Evolutionary conservation across 225 moss, liverwort and hornwort species (phyloP), one percentile per base, ranked within the genome.

Genomic region (Polytrichum formosum): DNA sequence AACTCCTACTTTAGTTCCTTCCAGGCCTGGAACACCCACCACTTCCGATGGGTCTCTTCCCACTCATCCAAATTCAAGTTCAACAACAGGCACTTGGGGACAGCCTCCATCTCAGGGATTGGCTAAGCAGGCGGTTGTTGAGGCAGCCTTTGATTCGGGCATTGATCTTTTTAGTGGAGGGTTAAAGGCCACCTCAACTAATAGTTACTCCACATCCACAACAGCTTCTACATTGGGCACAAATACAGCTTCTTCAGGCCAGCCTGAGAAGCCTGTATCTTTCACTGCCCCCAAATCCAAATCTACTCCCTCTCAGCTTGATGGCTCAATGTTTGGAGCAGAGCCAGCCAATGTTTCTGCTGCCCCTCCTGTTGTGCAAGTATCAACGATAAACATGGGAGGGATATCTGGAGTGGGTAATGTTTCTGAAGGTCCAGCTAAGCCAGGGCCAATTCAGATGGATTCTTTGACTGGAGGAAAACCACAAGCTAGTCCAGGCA

Each of bases 281-380:
- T 7, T 22, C 27, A 69, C 69, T 67, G 66, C 75, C 27, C 55
- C 66, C 37, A 75, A 78, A 59, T 27, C 76, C 20, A 80, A 76
- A 33, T 69, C 66, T 22, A 71, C 60, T 69, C 68, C 70, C 18
- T 67, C 77, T 61, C 78, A 92, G 60, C 83, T 95, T 67, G 87
- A 89, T 66, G 91, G 85, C 27, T 88, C 89, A 28, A 79, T 84
- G 70, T 93, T 93, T 76, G 84, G 83, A 64, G 80, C 82, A 66
- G 77, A 82, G 13, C 73, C 84, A 68, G 80, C 61, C 54, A 20
- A 73, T 16, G 54, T 71, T 21, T 63, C 66, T 70, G 72, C 81
- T 59, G 67, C 65, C 2, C 74, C 79, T 60, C 77, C 91, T 27
- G 68, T 79, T 26, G 16, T 56, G 78, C 71, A 54, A 55, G 68